A percentile compares a stretch with the other conserved stretches of the same genome.
These are phyloP conservation scores for Pseudogymnoascus sp. DNA, from an alignment of 2,329 filamentous ascomycete genomes.

Conservation along the genomic window DNA sequence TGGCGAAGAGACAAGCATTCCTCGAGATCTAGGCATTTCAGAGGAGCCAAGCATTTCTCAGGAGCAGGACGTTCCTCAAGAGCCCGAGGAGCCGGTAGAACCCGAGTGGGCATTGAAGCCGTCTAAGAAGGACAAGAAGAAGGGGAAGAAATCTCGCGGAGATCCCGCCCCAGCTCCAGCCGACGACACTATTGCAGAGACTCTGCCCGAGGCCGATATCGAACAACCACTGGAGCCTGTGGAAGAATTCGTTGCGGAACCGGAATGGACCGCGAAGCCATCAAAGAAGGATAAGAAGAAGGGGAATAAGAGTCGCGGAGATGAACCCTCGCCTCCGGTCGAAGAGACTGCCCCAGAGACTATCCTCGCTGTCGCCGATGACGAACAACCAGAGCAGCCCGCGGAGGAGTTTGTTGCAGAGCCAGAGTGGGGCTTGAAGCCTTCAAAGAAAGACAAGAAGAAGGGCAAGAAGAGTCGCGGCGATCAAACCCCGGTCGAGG, in stretches of 20 bases:
- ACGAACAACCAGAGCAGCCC: not conserved
- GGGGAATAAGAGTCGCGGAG: constrained; percentile 16
- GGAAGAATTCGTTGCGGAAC: not conserved
- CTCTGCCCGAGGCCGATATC: not conserved
- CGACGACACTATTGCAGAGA: not conserved
- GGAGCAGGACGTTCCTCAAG: constrained; percentile 7
- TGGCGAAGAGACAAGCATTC: not conserved
- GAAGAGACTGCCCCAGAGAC: not conserved
- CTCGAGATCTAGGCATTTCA: constrained; percentile 12
- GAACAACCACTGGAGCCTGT: not conserved
- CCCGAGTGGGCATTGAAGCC: not conserved
- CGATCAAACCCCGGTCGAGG: not conserved
- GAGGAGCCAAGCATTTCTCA: not conserved
- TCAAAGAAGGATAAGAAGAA: constrained; percentile 35
- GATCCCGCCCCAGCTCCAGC: not conserved
- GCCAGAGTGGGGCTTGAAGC: not conserved
- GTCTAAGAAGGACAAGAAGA: constrained; percentile 9
- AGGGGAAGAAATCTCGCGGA: not conserved
- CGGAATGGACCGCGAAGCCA: not conserved
- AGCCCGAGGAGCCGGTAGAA: constrained; percentile 18
- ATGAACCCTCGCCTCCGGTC: not conserved
- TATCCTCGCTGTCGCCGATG: not conserved
- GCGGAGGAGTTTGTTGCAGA: not conserved
- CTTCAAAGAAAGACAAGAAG: constrained; percentile 25
- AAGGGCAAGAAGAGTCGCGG: constrained; percentile 21